These are phyloP conservation scores for Metarhizium robertsii DNA, from an alignment of 2,329 filamentous ascomycete genomes.

Conservation along the genomic window DNA sequence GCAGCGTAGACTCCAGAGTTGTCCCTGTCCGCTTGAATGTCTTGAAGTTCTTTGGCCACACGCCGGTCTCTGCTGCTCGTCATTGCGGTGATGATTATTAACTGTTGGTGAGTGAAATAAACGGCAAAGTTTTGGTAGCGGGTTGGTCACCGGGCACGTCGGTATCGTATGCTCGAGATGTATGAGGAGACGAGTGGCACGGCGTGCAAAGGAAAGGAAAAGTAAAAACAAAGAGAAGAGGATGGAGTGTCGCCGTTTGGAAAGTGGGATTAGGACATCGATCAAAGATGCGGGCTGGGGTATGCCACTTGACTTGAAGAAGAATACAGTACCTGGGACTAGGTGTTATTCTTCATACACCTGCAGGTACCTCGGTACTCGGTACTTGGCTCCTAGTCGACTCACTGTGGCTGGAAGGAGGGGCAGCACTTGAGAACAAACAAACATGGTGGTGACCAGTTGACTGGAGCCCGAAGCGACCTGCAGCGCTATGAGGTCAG, in stretches of 20 bases:
- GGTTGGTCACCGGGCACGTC: not conserved
- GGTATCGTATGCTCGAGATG: not conserved
- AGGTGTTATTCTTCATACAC: too few relatives aligned
- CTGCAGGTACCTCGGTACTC: too few relatives aligned
- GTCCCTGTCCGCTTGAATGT: conserved; percentile 62
- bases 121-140: not conserved
- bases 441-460: too few relatives aligned
- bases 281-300: too few relatives aligned
- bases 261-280: not conserved
- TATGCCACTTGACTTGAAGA: too few relatives aligned
- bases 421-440: too few relatives aligned
- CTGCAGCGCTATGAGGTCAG: too few relatives aligned
- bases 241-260: not conserved
- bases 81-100: conserved; percentile 24
- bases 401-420: too few relatives aligned
- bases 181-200: not conserved
- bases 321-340: too few relatives aligned
- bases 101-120: not conserved
- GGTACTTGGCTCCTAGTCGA: too few relatives aligned
- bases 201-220: not conserved
- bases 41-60: conserved; percentile 66
- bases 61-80: conserved; percentile 46
- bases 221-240: not conserved
- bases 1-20: conserved; percentile 68
- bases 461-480: too few relatives aligned